These are phyloP conservation scores for Phaeosphaeriaceae sp. DNA, from an alignment of 2,329 filamentous ascomycete species.

Conservation along the genomic window DNA sequence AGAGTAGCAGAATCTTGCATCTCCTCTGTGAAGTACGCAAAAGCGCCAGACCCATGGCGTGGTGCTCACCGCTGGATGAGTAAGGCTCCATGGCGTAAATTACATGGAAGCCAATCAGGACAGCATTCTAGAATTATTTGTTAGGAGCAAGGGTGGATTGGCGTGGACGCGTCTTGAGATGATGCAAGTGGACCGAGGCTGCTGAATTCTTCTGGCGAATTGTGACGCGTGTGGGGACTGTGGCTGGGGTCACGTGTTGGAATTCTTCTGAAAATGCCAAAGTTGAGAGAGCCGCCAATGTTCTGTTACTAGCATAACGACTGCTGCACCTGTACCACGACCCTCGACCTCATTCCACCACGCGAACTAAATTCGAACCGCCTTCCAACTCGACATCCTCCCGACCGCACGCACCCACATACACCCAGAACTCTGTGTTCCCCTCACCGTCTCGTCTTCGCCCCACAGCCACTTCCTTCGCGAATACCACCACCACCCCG, in stretches of 20 bases:
- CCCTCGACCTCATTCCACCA: slow-evolving; percentile 11
- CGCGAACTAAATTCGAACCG: slow-evolving; percentile 19
- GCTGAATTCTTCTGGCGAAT: neutral
- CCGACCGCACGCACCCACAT: slow-evolving; percentile 30
- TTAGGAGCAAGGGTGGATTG: too few relatives aligned
- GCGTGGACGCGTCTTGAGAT: neutral
- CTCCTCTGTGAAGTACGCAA: too few relatives aligned
- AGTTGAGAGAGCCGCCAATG: slow-evolving; percentile 23
- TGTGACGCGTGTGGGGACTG: too few relatives aligned
- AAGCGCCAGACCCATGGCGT: too few relatives aligned
- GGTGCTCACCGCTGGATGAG: too few relatives aligned
- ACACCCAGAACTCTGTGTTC: slow-evolving; percentile 21
- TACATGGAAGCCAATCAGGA: too few relatives aligned
- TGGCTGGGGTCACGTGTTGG: slow-evolving; percentile 4
- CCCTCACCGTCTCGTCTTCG: slow-evolving; percentile 33
- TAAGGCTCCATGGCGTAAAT: too few relatives aligned
- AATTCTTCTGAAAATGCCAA: too few relatives aligned
- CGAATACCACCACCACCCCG: neutral
- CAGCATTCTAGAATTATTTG: too few relatives aligned
- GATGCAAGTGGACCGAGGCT: neutral
- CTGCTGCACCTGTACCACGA: slow-evolving; percentile 13
- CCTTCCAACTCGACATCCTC: slow-evolving; percentile 30
- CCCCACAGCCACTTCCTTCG: slow-evolving; percentile 25
- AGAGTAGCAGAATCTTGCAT: too few relatives aligned
- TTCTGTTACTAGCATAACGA: slow-evolving; percentile 19